A percentile compares a stretch with the other conserved stretches of the same genome.
Conservation (phyloP, 495 filamentous ascomycete species). For the Podospora pseudoanserina region DNA sequence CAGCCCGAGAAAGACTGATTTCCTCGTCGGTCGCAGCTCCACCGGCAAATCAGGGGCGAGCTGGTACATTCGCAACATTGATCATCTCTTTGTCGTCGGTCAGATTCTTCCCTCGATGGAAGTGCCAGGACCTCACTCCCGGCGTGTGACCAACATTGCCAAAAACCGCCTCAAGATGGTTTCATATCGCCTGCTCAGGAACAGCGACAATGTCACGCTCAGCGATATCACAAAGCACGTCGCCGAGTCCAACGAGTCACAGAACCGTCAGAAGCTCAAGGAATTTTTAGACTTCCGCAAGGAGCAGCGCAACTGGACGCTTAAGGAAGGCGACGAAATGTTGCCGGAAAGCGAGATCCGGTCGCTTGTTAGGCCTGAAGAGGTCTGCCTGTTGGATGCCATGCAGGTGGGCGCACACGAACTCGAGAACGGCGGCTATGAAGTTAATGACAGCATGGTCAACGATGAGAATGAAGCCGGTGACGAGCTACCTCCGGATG, state of each 20-base stretch:
- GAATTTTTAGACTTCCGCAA: constrained; percentile 90
- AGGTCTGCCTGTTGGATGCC: constrained; percentile 87
- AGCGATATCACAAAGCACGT: constrained; percentile 83
- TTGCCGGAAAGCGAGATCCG: constrained; percentile 76
- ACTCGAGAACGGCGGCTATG: constrained; percentile 72
- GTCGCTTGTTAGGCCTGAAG: constrained; percentile 87
- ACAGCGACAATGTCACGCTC: constrained; percentile 66
- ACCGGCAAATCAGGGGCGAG: constrained; percentile 68
- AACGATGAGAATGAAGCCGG: constrained; percentile 50
- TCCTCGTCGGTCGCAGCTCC: constrained; percentile 75
- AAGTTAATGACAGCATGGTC: constrained; percentile 58
- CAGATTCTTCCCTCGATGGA: constrained; percentile 89
- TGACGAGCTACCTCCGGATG: constrained; percentile 66
- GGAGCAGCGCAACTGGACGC: constrained; percentile 77
- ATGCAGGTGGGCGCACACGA: constrained; percentile 92
- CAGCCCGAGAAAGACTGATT: constrained; percentile 71
- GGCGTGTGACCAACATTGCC: constrained; percentile 88
- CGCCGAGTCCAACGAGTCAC: constrained; percentile 83
- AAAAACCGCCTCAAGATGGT: constrained; percentile 97
- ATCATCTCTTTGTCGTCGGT: constrained; percentile 83
- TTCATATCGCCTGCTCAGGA: constrained; percentile 76
- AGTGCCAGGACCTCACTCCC: constrained; percentile 86
- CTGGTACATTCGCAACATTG: constrained; percentile 82
- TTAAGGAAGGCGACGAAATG: constrained; percentile 62
- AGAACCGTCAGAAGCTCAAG: constrained; percentile 93